These are phyloP conservation scores for Penicillium simplicissimum DNA, from an alignment of 495 filamentous ascomycete genomes.

Conservation along the genomic window DNA sequence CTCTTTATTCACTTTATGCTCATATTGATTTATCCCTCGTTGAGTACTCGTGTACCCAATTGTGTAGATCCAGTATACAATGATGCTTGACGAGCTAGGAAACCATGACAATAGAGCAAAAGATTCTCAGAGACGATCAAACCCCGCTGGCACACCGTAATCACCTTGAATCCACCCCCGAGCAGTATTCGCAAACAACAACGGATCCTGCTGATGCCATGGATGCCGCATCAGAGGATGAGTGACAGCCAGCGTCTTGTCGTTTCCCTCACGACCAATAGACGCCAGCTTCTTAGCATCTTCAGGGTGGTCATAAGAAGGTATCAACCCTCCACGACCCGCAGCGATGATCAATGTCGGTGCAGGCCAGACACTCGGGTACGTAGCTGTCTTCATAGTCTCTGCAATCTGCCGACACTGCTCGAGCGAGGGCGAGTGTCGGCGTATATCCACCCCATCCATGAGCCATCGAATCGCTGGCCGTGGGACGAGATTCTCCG, in stretches of 20 bases:
- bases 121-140: background rate
- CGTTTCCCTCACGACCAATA: background rate
- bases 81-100: background rate
- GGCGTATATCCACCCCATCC: slow-evolving; percentile 15
- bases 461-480: slow-evolving; percentile 12
- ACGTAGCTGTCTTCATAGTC: background rate
- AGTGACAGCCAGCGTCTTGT: slow-evolving; percentile 7
- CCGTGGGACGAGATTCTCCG: slow-evolving; percentile 11
- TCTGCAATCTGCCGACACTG: background rate
- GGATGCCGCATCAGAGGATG: slow-evolving; percentile 19
- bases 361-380: background rate
- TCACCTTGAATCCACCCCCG: slow-evolving; percentile 12
- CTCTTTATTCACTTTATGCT: too few relatives aligned
- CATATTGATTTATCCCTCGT: too few relatives aligned
- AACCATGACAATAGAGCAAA: background rate
- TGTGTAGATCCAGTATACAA: background rate
- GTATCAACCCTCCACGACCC: background rate
- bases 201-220: slow-evolving; percentile 17
- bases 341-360: background rate
- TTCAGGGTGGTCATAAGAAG: background rate
- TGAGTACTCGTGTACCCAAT: too few relatives aligned
- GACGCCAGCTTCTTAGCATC: background rate
- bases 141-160: background rate
- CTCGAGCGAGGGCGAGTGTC: background rate
- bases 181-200: slow-evolving; percentile 16